These are phyloP conservation scores for Rhodotorula sp. DNA, from an alignment of 1,284 basidiomycete species.

Conservation along the genomic window DNA sequence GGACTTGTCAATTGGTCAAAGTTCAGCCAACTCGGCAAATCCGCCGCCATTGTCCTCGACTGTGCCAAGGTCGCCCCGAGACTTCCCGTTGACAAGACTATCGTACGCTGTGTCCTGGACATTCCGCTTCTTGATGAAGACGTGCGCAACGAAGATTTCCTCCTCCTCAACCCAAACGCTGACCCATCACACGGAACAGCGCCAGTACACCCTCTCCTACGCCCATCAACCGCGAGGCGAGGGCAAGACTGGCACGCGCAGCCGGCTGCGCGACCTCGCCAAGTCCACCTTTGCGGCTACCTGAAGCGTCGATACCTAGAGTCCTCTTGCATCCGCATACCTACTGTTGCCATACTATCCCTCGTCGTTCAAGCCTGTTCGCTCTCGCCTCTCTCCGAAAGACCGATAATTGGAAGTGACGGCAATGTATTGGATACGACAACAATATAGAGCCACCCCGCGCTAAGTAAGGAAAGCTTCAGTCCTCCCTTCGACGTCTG, in stretches of 20 bases:
- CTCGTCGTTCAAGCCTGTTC: not conserved
- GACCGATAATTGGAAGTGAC: not conserved
- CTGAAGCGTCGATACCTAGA: not conserved
- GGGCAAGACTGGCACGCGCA: not conserved
- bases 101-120: constrained; percentile 33
- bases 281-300: not conserved
- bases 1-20: constrained; percentile 47
- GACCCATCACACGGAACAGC: not conserved
- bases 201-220: constrained; percentile 34
- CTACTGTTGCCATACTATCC: not conserved
- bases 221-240: constrained; percentile 24
- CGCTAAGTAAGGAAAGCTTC: not conserved
- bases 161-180: too few species aligned
- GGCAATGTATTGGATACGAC: not conserved
- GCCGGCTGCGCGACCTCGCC: not conserved
- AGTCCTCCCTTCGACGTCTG: not conserved
- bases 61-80: constrained; percentile 39
- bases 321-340: not conserved
- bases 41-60: constrained; percentile 42
- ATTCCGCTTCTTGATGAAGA: constrained; percentile 30
- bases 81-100: constrained; percentile 32
- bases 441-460: too few species aligned
- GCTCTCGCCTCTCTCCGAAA: not conserved
- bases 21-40: constrained; percentile 42
- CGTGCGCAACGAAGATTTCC: not conserved